Evolutionary conservation across 2,329 filamentous ascomycete genomes (phyloP).

Genomic region (Fusarium fujikuroi): DNA sequence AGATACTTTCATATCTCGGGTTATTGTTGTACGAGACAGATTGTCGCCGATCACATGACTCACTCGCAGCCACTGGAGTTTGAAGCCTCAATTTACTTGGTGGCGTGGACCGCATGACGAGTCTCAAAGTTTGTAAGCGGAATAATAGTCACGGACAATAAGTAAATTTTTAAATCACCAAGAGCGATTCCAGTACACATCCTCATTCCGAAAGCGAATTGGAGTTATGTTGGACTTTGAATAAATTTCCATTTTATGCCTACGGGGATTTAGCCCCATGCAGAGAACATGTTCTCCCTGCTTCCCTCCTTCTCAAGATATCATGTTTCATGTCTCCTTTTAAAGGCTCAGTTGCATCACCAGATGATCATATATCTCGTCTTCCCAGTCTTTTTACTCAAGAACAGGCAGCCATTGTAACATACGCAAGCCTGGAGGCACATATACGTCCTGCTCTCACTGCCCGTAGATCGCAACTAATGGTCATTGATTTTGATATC

Average conservation of each 20-base stretch:
- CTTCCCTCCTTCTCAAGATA: not conserved
- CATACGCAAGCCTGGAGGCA: not conserved
- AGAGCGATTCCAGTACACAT: rapidly evolving
- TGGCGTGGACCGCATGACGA: not conserved
- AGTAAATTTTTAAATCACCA: rapidly evolving
- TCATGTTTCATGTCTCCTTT: rapidly evolving
- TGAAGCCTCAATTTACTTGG: not conserved
- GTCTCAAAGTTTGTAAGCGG: not conserved
- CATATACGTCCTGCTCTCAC: too few relatives aligned
- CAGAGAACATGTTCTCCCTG: rapidly evolving
- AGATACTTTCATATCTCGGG: rapidly evolving
- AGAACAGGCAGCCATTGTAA: not conserved
- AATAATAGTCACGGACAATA: not conserved
- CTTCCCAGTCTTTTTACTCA: rapidly evolving
- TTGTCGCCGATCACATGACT: not conserved
- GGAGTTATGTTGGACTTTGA: too few relatives aligned
- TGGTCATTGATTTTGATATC: too few relatives aligned
- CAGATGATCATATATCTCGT: rapidly evolving
- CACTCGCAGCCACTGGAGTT: not conserved
- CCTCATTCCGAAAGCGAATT: rapidly evolving
- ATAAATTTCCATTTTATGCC: rapidly evolving
- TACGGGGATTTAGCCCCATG: rapidly evolving
- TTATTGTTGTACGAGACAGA: not conserved
- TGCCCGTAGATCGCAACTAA: too few relatives aligned
- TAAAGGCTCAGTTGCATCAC: rapidly evolving